These are phyloP conservation scores for Alternaria sp. DNA, from an alignment of 2,329 filamentous ascomycete genomes.

Conservation along the genomic window DNA sequence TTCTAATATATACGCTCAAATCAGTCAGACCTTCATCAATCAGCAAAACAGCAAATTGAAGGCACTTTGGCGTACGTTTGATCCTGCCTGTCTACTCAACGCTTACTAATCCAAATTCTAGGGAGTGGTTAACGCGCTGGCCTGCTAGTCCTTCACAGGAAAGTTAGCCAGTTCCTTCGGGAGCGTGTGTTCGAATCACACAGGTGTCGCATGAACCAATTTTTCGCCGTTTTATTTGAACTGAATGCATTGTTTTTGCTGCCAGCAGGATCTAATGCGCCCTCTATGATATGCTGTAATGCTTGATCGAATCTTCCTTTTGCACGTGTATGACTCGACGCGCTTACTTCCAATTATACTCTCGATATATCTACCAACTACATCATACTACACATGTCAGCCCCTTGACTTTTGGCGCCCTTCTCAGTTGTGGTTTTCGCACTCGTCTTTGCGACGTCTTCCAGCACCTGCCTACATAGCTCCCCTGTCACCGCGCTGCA, in stretches of 20 bases:
- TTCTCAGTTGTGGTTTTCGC: conserved; percentile 63
- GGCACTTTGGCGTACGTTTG: conserved; percentile 8
- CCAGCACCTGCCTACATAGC: conserved; percentile 64
- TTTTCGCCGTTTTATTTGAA: conserved; percentile 6
- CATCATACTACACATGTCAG: conserved; percentile 24
- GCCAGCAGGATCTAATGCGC: not conserved
- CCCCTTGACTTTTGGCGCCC: conserved; percentile 56
- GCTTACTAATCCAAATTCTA: not conserved
- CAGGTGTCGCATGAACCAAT: conserved; percentile 27
- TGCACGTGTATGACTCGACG: not conserved
- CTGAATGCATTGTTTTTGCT: not conserved
- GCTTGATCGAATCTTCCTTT: no score
- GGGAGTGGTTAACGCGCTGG: conserved; percentile 35
- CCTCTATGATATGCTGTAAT: not conserved
- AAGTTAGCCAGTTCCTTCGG: conserved; percentile 36
- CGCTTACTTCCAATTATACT: not conserved
- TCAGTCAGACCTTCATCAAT: not conserved
- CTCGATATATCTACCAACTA: not conserved
- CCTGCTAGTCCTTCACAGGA: conserved; percentile 27
- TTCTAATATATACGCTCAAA: not conserved
- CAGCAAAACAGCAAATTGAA: not conserved
- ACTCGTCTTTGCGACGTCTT: conserved; percentile 65
- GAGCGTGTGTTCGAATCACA: conserved; percentile 39
- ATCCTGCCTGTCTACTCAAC: not conserved
- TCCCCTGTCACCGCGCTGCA: conserved; percentile 68